Conservation (phyloP, 345 rosid genomes). For the Citropsis articulata region DNA sequence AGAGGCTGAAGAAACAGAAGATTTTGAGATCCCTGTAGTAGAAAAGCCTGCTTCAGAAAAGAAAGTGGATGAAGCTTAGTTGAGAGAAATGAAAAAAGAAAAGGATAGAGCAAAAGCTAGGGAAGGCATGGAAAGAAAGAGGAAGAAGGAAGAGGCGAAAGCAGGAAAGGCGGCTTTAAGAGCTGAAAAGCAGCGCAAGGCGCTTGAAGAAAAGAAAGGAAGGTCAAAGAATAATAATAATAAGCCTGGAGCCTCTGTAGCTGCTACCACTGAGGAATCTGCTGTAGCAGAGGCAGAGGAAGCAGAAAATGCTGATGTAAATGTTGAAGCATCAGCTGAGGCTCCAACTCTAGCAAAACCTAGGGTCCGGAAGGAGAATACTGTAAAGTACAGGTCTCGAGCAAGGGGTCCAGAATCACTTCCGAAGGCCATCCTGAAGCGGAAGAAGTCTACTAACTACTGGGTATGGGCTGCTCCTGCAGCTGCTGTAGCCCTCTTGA, state of each 20-base stretch:
- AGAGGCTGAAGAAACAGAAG: slow-evolving; percentile 30
- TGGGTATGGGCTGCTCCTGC: slow-evolving; percentile 68
- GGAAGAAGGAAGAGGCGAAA: slow-evolving; percentile 82
- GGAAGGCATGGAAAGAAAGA: slow-evolving; percentile 94
- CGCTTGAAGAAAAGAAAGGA: slow-evolving; percentile 78
- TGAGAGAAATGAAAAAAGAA: slow-evolving; percentile 85
- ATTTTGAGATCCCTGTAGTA: slow-evolving; percentile 35
- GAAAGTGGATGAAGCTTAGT: slow-evolving; percentile 55
- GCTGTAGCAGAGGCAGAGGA: slow-evolving; percentile 51
- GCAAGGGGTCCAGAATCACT: slow-evolving; percentile 49
- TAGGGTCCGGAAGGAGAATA: slow-evolving; percentile 43
- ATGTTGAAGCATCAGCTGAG: slow-evolving; percentile 27
- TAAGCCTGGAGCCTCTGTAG: slow-evolving; percentile 22
- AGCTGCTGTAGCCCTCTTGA: slow-evolving; percentile 44
- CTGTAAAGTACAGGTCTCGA: slow-evolving; percentile 47
- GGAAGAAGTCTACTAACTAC: slow-evolving; percentile 69
- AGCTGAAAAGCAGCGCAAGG: slow-evolving; percentile 93
- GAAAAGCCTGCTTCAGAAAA: slow-evolving; percentile 34
- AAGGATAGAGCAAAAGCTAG: slow-evolving; percentile 86
- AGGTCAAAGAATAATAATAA: slow-evolving; percentile 60
- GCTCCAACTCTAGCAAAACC: slow-evolving; percentile 36
- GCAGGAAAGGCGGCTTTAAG: slow-evolving; percentile 84
- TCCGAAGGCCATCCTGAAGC: slow-evolving; percentile 71
- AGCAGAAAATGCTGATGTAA: slow-evolving; percentile 42
- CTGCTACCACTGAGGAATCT: slow-evolving; percentile 43